These are phyloP conservation scores for Eimeria mitis DNA, from an alignment of 169 alveolate species.

Conservation along the genomic window DNA sequence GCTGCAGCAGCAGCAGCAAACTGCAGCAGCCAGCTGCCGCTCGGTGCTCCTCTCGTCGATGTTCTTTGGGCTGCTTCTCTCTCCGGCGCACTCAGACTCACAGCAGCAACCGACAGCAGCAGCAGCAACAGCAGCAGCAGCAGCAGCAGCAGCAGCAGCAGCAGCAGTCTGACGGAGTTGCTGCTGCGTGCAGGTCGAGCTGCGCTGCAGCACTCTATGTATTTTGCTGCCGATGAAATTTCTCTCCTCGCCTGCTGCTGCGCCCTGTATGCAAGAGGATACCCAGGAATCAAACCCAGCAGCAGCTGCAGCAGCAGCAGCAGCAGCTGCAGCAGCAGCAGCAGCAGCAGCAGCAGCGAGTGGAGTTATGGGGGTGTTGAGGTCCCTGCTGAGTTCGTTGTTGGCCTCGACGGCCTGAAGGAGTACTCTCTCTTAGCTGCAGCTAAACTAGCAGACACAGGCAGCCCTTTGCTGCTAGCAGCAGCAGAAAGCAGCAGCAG, in stretches of 20 bases:
- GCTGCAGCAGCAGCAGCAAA: background rate
- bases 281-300: background rate
- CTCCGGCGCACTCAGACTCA: background rate
- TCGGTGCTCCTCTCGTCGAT: constrained; percentile 16
- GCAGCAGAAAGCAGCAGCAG: too few relatives aligned
- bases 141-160: background rate
- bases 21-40: background rate
- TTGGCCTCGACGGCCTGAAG: background rate
- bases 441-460: background rate
- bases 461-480: background rate
- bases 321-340: too few relatives aligned
- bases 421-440: background rate
- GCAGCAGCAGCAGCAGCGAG: constrained; percentile 19
- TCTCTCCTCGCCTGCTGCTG: constrained; percentile 34
- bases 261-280: constrained; percentile 28
- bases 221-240: background rate
- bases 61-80: background rate
- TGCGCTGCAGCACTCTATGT: background rate
- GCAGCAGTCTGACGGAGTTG: background rate
- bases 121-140: background rate
- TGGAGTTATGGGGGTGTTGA: constrained; percentile 3
- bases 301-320: constrained; percentile 19
- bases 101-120: background rate
- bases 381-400: background rate
- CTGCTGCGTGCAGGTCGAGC: background rate